Conservation (phyloP, 495 filamentous ascomycete genomes). For the Massariosphaeria phaeospora region DNA sequence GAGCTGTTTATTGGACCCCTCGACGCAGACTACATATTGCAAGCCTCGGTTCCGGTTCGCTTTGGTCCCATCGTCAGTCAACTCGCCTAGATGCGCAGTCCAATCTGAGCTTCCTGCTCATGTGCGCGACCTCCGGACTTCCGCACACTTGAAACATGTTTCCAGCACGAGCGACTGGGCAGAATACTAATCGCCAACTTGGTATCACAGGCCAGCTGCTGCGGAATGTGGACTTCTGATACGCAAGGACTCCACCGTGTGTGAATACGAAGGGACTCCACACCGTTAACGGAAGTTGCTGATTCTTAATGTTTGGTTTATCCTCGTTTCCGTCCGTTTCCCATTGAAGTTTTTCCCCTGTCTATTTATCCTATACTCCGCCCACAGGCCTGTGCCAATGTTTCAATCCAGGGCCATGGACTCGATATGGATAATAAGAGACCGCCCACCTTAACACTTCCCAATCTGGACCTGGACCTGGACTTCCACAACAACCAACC, state of each 20-base stretch:
- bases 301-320: slow-evolving; percentile 13
- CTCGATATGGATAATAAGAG: slow-evolving; percentile 20
- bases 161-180: not conserved
- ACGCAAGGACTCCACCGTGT: not conserved
- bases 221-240: not conserved
- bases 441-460: too few relatives aligned
- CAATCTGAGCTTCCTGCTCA: not conserved
- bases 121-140: slow-evolving; percentile 9
- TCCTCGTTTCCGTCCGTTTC: slow-evolving; percentile 3
- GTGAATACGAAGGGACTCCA: slow-evolving; percentile 2
- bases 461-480: too few relatives aligned
- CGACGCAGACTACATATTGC: not conserved
- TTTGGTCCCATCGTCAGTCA: not conserved
- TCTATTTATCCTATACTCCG: slow-evolving; percentile 18
- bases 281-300: slow-evolving; percentile 17
- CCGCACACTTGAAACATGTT: slow-evolving; percentile 2
- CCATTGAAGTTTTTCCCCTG: too few relatives aligned
- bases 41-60: slow-evolving; percentile 1
- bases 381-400: not conserved
- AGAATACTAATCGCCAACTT: slow-evolving; percentile 13
- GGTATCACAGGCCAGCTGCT: not conserved
- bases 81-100: not conserved
- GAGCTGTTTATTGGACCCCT: not conserved
- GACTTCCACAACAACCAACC: too few relatives aligned
- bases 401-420: slow-evolving; percentile 8